Evolutionary conservation across 441 rosid genomes (phyloP).

Genomic region (Adansonia madagascariensis): DNA sequence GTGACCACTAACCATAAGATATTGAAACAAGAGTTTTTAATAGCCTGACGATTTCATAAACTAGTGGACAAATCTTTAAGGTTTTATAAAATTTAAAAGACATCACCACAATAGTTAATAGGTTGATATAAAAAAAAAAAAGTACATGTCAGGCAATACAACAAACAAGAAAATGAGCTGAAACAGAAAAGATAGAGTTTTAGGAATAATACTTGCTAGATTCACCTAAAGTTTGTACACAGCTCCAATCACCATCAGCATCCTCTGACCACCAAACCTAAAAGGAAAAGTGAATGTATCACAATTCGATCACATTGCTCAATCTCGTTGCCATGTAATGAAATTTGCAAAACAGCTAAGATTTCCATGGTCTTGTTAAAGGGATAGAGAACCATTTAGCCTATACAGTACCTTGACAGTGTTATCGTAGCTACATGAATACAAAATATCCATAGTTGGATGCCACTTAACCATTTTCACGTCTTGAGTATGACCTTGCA

Average conservation of each 20-base stretch:
- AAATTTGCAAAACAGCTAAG: conserved; percentile 4
- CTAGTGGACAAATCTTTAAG: background rate
- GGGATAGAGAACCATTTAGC: conserved; percentile 16
- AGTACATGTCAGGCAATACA: conserved; percentile 18
- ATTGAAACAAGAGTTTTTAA: conserved; percentile 26
- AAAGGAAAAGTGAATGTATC: conserved; percentile 24
- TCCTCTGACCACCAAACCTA: conserved; percentile 98
- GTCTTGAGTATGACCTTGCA: conserved; percentile 91
- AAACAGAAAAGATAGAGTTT: conserved; percentile 24
- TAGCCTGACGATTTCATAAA: conserved; percentile 15
- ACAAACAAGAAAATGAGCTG: conserved; percentile 19
- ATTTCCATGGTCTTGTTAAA: background rate
- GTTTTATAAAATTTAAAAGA: background rate
- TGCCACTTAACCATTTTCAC: conserved; percentile 98
- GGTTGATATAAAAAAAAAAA: conserved; percentile 6
- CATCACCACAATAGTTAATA: background rate
- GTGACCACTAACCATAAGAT: conserved; percentile 68
- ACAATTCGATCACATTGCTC: conserved; percentile 15
- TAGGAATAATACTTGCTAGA: conserved; percentile 59
- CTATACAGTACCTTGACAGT: conserved; percentile 68
- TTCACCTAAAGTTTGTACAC: conserved; percentile 78
- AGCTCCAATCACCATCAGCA: conserved; percentile 74
- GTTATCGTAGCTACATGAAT: conserved; percentile 93
- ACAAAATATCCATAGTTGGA: conserved; percentile 80
- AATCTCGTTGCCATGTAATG: background rate